Percentiles rank a stretch among this genome's conserved stretches.
Conservation (phyloP, 2,329 filamentous ascomycete genomes). For the Cladophialophora carrionii region DNA sequence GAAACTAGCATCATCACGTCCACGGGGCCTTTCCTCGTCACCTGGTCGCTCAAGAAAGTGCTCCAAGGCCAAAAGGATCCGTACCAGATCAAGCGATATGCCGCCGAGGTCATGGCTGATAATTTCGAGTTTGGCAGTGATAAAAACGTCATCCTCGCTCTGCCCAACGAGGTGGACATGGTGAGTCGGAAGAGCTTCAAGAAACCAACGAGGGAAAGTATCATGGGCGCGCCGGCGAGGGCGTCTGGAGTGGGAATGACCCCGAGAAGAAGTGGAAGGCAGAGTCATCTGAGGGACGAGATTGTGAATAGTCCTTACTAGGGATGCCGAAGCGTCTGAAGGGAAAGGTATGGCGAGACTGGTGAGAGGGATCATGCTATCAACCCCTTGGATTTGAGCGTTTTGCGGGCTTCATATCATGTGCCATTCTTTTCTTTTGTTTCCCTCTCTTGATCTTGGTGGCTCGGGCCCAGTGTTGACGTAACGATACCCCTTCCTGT, state of each 20-base stretch:
- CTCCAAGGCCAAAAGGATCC: slow-evolving; percentile 78
- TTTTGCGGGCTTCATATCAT: neutral
- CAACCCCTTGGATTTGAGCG: neutral
- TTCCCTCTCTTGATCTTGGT: neutral
- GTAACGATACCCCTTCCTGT: slow-evolving; percentile 2
- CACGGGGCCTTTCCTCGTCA: slow-evolving; percentile 93
- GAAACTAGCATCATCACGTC: slow-evolving; percentile 97
- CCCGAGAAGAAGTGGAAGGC: slow-evolving; percentile 52
- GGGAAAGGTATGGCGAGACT: neutral
- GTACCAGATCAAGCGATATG: slow-evolving; percentile 95
- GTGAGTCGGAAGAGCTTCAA: slow-evolving; percentile 83
- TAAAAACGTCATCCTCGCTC: slow-evolving; percentile 95
- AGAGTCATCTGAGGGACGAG: slow-evolving; percentile 68
- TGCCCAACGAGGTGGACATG: slow-evolving; percentile 98
- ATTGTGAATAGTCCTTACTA: slow-evolving; percentile 76
- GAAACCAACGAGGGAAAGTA: slow-evolving; percentile 89
- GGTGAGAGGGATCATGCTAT: neutral
- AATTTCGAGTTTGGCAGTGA: slow-evolving; percentile 98
- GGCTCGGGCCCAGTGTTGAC: neutral
- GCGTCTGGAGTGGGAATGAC: slow-evolving; percentile 47
- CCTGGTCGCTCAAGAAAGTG: slow-evolving; percentile 93
- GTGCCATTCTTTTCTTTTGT: slow-evolving; percentile 1
- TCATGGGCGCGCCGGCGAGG: slow-evolving; percentile 64
- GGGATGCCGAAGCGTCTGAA: neutral
- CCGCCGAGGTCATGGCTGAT: slow-evolving; percentile 93